phyloP scores from a whole-genome alignment of 768 basidiomycete species.

The Lactifluus pinguis region DNA sequence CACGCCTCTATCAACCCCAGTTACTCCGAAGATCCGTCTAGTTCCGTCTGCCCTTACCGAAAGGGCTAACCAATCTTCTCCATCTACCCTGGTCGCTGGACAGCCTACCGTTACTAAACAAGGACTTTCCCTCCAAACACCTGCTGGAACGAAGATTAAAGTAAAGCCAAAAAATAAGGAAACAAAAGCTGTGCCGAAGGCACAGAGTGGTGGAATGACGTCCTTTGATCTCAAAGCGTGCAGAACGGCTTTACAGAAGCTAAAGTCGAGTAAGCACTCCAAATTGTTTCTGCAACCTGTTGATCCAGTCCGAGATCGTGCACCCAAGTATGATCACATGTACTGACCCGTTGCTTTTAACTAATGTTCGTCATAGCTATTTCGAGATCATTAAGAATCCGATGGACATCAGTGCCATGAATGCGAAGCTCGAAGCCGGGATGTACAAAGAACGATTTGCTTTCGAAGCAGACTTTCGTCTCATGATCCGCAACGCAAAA shows the following conservation, averaged over 20 bases:
- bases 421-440: conserved; percentile 77
- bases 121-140: background rate
- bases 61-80: conserved; percentile 26
- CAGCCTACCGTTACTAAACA: conserved; percentile 1
- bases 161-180: conserved; percentile 22
- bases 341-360: conserved; percentile 6
- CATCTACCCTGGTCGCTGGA: conserved; percentile 4
- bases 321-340: conserved; percentile 58
- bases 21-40: conserved; percentile 43
- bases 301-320: conserved; percentile 90
- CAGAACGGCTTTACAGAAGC: conserved; percentile 70
- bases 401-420: conserved; percentile 90
- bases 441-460: conserved; percentile 77
- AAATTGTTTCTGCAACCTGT: conserved; percentile 78
- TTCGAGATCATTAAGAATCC: conserved; percentile 85
- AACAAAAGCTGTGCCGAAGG: conserved; percentile 50
- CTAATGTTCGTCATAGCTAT: conserved; percentile 46
- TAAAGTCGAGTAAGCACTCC: conserved; percentile 66
- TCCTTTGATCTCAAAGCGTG: conserved; percentile 67
- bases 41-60: conserved; percentile 26
- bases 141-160: conserved; percentile 11
- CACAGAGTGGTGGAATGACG: conserved; percentile 69
- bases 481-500: conserved; percentile 85
- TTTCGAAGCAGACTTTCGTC: conserved; percentile 78
- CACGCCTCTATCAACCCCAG: conserved; percentile 25